phyloP scores from a whole-genome alignment of 2,329 filamentous ascomycete genomes.

The Cercospora sp. region DNA sequence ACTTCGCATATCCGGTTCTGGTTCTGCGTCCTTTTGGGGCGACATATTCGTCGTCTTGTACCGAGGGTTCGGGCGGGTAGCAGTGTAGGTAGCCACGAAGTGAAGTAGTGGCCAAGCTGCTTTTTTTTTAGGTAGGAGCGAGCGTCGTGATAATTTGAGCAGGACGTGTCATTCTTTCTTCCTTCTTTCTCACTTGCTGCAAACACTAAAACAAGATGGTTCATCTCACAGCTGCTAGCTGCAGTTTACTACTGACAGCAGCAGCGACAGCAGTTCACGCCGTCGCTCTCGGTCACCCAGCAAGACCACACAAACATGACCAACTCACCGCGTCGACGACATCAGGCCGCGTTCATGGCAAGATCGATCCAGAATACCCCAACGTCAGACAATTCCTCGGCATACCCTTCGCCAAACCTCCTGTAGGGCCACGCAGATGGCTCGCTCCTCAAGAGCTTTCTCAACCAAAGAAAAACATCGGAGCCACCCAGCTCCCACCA shows the following conservation, averaged over 20 bases:
- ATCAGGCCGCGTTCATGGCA: slow-evolving; percentile 14
- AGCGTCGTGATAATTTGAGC: neutral
- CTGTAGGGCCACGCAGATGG: slow-evolving; percentile 39
- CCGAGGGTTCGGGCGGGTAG: neutral
- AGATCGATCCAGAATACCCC: slow-evolving; percentile 13
- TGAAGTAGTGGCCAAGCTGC: neutral
- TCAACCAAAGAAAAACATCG: slow-evolving; percentile 26
- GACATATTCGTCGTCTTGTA: neutral
- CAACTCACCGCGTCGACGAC: slow-evolving; percentile 9
- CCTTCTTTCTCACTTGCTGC: neutral
- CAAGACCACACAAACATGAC: neutral
- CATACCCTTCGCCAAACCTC: slow-evolving; percentile 40
- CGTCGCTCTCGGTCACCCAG: neutral
- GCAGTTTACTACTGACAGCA: neutral
- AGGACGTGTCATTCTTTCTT: neutral
- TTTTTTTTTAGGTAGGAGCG: neutral
- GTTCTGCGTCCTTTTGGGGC: neutral
- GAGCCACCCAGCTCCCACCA: slow-evolving; percentile 31
- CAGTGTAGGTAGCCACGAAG: neutral
- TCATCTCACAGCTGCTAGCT: neutral
- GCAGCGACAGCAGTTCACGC: neutral
- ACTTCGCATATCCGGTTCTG: neutral
- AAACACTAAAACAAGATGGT: neutral
- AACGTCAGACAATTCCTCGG: slow-evolving; percentile 38
- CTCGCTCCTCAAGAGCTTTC: slow-evolving; percentile 23